These are phyloP conservation scores for Sugiyamaella neomexicana DNA, from an alignment of 1,139 yeast genomes.

Conservation along the genomic window DNA sequence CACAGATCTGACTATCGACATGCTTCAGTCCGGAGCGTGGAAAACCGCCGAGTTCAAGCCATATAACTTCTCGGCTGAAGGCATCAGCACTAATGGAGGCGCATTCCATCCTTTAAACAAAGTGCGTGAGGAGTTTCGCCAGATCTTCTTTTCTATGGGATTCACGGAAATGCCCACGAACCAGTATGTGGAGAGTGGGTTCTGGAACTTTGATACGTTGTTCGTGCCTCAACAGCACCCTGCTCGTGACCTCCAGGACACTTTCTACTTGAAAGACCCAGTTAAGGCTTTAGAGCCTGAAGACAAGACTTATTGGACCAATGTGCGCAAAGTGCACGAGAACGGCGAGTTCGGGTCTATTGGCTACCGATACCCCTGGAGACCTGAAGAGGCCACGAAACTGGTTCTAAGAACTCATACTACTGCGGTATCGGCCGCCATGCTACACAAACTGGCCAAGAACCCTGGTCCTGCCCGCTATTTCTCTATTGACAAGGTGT, in stretches of 20 bases:
- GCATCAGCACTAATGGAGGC: slow-evolving; percentile 81
- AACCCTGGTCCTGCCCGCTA: slow-evolving; percentile 90
- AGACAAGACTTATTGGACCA: slow-evolving; percentile 74
- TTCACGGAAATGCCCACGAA: slow-evolving; percentile 99
- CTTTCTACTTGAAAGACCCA: slow-evolving; percentile 96
- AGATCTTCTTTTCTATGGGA: slow-evolving; percentile 96
- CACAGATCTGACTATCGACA: slow-evolving; percentile 92
- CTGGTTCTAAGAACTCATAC: slow-evolving; percentile 97
- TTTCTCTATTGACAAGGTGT: slow-evolving; percentile 96
- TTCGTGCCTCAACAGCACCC: slow-evolving; percentile 99
- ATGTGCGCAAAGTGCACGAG: slow-evolving; percentile 81
- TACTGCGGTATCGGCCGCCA: slow-evolving; percentile 86
- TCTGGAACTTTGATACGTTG: slow-evolving; percentile 97
- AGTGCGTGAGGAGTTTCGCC: slow-evolving; percentile 96
- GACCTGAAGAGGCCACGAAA: slow-evolving; percentile 80
- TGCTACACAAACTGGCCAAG: slow-evolving; percentile 82
- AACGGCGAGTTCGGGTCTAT: slow-evolving; percentile 90
- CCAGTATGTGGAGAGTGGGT: slow-evolving; percentile 95
- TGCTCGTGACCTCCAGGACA: slow-evolving; percentile 97
- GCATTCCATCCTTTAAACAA: slow-evolving; percentile 95
- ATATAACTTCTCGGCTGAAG: slow-evolving; percentile 94
- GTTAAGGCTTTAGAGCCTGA: slow-evolving; percentile 73
- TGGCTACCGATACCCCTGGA: slow-evolving; percentile 99
- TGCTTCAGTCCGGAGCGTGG: slow-evolving; percentile 80
- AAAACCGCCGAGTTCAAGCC: slow-evolving; percentile 84